Conservation (phyloP, 352 stramenopile genomes). For the Thraustochytrium sp. region DNA sequence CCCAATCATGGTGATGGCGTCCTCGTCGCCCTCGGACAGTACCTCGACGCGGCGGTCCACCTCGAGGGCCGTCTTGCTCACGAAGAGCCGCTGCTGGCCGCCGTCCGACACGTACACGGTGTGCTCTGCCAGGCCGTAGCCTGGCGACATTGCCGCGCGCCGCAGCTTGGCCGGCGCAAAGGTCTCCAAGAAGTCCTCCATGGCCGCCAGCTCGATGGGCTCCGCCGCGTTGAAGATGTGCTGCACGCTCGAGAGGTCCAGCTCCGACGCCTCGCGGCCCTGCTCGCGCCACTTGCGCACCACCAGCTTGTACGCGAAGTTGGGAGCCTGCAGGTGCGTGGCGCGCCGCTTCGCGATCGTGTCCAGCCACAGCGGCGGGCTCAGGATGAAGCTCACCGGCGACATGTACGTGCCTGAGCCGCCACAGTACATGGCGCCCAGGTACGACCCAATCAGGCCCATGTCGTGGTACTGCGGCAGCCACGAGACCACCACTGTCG, state of each 20-base stretch:
- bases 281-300: constrained; percentile 78
- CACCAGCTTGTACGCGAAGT: constrained; percentile 95
- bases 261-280: background rate
- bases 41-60: constrained; percentile 59
- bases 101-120: constrained; percentile 95
- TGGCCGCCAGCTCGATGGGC: constrained; percentile 79
- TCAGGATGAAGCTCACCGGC: constrained; percentile 92
- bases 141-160: constrained; percentile 83
- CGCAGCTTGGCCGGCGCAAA: constrained; percentile 80
- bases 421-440: constrained; percentile 75
- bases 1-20: constrained; percentile 58
- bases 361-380: constrained; percentile 90
- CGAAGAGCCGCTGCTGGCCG: constrained; percentile 72
- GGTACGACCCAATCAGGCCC: constrained; percentile 92
- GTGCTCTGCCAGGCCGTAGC: constrained; percentile 98
- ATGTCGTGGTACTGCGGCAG: constrained; percentile 99
- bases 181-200: constrained; percentile 74
- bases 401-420: constrained; percentile 94
- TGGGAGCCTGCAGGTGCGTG: constrained; percentile 95
- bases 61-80: constrained; percentile 82
- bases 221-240: constrained; percentile 98
- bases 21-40: constrained; percentile 26
- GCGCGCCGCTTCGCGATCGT: constrained; percentile 72
- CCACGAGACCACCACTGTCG: constrained; percentile 94
- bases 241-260: constrained; percentile 83